Evolutionary conservation across 2,329 filamentous ascomycete genomes (phyloP).

Genomic region (Claviceps quebecensis): DNA sequence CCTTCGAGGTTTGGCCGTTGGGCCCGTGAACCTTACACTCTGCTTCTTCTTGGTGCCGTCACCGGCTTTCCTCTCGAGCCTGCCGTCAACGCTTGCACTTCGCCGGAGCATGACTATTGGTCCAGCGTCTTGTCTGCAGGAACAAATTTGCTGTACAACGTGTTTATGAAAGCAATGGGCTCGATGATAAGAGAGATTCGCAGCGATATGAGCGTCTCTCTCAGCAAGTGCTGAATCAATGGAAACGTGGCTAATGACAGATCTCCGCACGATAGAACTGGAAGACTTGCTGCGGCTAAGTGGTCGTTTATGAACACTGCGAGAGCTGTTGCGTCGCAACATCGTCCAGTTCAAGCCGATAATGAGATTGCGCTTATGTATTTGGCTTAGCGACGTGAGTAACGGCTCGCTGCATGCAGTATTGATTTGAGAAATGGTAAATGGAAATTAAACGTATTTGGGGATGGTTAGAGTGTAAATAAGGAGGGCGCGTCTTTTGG

Average conservation of each 20-base stretch:
- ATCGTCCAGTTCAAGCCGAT: constrained; percentile 18
- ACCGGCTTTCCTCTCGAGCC: constrained; percentile 7
- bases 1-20: constrained; percentile 16
- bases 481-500: not conserved
- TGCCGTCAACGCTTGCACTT: constrained; percentile 11
- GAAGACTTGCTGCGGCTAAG: constrained; percentile 39
- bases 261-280: constrained; percentile 27
- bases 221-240: constrained; percentile 36
- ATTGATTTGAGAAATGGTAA: constrained; percentile 1
- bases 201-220: constrained; percentile 48
- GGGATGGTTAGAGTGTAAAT: not conserved
- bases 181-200: constrained; percentile 43
- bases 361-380: not conserved
- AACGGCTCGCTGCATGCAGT: not conserved
- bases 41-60: constrained; percentile 21
- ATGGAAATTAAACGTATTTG: constrained; percentile 1
- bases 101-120: constrained; percentile 7
- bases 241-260: constrained; percentile 28
- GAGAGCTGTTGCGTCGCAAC: constrained; percentile 36
- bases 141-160: not conserved
- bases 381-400: not conserved
- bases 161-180: constrained; percentile 27
- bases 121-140: constrained; percentile 11
- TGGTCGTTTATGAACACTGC: constrained; percentile 24
- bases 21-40: constrained; percentile 41